phyloP scores from a whole-genome alignment of 257 asterid species.

The Przewalskia tangutica region DNA sequence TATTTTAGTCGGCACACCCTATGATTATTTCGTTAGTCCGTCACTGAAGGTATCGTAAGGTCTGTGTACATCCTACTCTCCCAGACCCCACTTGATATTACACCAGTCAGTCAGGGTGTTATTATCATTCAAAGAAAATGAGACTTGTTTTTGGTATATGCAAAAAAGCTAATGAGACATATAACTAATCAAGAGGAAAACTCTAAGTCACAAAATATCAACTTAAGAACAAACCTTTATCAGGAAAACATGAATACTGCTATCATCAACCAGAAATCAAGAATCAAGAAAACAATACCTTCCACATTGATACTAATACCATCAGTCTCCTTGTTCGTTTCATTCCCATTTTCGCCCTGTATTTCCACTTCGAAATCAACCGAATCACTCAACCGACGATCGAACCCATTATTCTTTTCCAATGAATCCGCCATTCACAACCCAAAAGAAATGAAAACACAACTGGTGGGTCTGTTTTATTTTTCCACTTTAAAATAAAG shows the following conservation, averaged over 20 bases:
- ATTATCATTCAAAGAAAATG: not conserved
- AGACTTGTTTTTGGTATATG: not conserved
- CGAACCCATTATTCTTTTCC: not conserved
- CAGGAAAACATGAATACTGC: not conserved
- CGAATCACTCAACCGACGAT: not conserved
- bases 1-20: no score
- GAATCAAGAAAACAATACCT: not conserved
- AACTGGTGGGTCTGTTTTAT: not conserved
- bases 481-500: not conserved
- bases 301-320: not conserved
- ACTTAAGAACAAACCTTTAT: not conserved
- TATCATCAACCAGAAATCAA: not conserved
- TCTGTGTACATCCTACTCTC: no score
- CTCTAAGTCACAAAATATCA: not conserved
- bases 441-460: not conserved
- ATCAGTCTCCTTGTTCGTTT: not conserved
- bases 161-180: not conserved
- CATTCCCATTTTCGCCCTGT: not conserved
- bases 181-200: not conserved
- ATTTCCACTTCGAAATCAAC: constrained; percentile 12
- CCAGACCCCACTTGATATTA: no score
- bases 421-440: not conserved
- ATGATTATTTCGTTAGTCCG: no score
- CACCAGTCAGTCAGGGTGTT: no score
- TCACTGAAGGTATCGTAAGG: no score